These are phyloP conservation scores for Cercophora samala DNA, from an alignment of 495 filamentous ascomycete species.

Conservation along the genomic window DNA sequence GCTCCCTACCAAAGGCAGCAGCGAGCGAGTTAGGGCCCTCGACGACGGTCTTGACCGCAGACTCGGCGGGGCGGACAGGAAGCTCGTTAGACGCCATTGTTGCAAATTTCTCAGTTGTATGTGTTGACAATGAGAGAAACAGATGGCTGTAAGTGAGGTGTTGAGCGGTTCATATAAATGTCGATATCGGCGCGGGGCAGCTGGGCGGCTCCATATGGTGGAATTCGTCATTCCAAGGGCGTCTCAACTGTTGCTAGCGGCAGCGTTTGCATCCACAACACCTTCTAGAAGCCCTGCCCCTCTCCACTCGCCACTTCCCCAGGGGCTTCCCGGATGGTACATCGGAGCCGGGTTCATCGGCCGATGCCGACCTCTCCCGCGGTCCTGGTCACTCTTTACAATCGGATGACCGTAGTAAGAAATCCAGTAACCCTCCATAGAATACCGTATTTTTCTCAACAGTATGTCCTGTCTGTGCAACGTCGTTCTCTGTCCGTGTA, in stretches of 20 bases:
- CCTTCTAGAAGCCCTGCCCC: neutral
- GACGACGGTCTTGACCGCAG: slow-evolving; percentile 4
- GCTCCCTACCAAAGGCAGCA: slow-evolving; percentile 29
- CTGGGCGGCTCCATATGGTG: slow-evolving; percentile 14
- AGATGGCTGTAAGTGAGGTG: neutral
- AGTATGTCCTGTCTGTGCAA: too few species aligned
- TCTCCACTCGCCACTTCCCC: neutral
- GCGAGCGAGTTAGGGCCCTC: slow-evolving; percentile 29
- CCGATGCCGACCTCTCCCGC: neutral
- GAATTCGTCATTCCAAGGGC: slow-evolving; percentile 24
- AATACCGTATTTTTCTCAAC: too few species aligned
- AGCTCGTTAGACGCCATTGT: neutral
- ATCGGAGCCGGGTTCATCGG: neutral
- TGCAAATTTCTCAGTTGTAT: neutral
- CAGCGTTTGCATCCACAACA: slow-evolving; percentile 2
- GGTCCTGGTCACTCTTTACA: too few species aligned
- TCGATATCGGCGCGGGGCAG: slow-evolving; percentile 20
- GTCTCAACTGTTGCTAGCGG: slow-evolving; percentile 7
- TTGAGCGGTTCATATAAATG: neutral
- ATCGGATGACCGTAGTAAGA: too few species aligned
- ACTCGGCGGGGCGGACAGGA: neutral
- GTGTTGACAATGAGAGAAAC: neutral
- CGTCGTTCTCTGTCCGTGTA: too few species aligned
- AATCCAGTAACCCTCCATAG: neutral
- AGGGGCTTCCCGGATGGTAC: neutral